phyloP scores from a whole-genome alignment of 2,329 filamentous ascomycete genomes.

The Teratosphaeria zuluensis region DNA sequence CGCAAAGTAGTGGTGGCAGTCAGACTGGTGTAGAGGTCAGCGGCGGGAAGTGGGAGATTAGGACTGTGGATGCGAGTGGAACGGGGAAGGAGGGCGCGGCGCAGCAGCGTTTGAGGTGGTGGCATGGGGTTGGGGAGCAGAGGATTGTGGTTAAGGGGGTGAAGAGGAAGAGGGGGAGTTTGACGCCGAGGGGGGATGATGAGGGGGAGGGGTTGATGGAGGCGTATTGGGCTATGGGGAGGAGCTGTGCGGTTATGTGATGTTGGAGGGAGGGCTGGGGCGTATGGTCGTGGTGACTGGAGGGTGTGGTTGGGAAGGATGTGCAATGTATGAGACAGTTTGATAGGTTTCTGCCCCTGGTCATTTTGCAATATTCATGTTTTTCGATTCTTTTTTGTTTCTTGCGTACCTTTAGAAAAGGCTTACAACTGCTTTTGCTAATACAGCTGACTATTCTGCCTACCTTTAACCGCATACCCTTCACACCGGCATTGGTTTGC shows the following conservation, averaged over 20 bases:
- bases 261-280: too few species aligned
- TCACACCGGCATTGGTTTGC: too few species aligned
- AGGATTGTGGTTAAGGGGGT: constrained; percentile 66
- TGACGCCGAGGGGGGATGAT: constrained; percentile 32
- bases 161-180: constrained; percentile 45
- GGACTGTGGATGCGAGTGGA: constrained; percentile 47
- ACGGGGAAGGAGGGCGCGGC: constrained; percentile 38
- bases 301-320: too few species aligned
- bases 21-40: constrained; percentile 63
- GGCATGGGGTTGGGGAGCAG: constrained; percentile 82
- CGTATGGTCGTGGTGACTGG: too few species aligned
- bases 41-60: constrained; percentile 84
- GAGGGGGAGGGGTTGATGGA: constrained; percentile 74
- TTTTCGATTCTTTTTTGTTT: too few species aligned
- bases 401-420: too few species aligned
- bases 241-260: constrained; percentile 36
- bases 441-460: too few species aligned
- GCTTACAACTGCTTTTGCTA: too few species aligned
- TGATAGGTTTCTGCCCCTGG: too few species aligned
- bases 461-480: too few species aligned
- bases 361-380: too few species aligned
- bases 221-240: constrained; percentile 36
- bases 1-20: constrained; percentile 39
- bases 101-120: constrained; percentile 77
- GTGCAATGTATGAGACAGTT: too few species aligned